Conservation (phyloP, 1,284 basidiomycete genomes). For the Marasmius fiardii region DNA sequence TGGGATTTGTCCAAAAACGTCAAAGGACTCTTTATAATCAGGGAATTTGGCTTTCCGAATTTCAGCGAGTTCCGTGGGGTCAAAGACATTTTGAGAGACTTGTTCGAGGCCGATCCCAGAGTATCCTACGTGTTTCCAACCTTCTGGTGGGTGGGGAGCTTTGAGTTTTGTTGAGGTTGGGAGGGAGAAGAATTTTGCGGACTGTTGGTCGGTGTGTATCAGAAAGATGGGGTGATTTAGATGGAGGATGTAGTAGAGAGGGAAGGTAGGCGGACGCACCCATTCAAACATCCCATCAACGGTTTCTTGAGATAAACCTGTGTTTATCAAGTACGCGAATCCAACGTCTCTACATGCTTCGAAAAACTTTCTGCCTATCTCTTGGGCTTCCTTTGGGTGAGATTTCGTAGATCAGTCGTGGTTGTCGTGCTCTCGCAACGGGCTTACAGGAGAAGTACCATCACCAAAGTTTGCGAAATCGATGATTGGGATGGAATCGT, state of each 20-base stretch:
- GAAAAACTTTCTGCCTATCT: conserved; percentile 55
- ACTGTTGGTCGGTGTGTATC: conserved; percentile 33
- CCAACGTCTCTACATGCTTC: conserved; percentile 41
- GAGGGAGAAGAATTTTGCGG: conserved; percentile 48
- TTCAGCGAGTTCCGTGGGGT: no score
- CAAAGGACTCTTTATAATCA: conserved; percentile 58
- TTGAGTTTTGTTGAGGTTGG: conserved; percentile 49
- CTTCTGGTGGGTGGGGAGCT: conserved; percentile 54
- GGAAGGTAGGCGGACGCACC: no score
- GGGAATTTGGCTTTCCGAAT: conserved; percentile 31
- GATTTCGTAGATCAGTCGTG: no score
- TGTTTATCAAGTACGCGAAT: conserved; percentile 57
- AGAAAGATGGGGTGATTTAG: no score
- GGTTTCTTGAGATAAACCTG: conserved; percentile 46
- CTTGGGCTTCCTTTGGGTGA: conserved; percentile 45
- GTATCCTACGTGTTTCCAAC: conserved; percentile 49
- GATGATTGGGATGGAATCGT: conserved; percentile 34
- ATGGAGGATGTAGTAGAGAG: no score
- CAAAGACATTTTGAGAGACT: conserved; percentile 39
- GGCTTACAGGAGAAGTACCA: conserved; percentile 26
- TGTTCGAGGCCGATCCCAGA: conserved; percentile 38
- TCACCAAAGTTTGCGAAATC: conserved; percentile 56
- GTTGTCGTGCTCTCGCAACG: no score
- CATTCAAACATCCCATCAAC: conserved; percentile 51
- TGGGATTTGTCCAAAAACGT: conserved; percentile 46